Percentiles rank a stretch among this genome's conserved stretches.
Conservation (phyloP, 1,284 basidiomycete species). For the Golubevia pallescens region DNA sequence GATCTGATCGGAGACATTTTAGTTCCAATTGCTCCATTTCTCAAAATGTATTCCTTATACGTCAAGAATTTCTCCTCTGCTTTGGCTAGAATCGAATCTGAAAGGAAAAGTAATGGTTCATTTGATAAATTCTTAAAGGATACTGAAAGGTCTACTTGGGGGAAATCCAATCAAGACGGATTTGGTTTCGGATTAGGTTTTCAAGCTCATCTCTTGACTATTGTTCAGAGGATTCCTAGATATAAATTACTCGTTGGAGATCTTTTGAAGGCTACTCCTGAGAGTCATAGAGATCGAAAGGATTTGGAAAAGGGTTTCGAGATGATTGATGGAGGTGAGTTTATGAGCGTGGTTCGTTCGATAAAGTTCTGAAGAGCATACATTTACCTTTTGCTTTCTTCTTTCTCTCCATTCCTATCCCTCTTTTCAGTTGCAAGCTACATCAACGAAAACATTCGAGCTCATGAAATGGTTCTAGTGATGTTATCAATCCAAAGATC, state of each 20-base stretch:
- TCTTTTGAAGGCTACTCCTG: constrained; percentile 46
- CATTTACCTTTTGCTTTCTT: no score
- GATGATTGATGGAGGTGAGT: constrained; percentile 37
- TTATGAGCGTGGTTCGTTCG: neutral
- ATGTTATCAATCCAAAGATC: constrained; percentile 55
- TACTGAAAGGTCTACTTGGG: constrained; percentile 33
- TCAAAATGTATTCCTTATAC: constrained; percentile 62
- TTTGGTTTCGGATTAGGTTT: constrained; percentile 53
- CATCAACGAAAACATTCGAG: constrained; percentile 59
- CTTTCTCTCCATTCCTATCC: neutral
- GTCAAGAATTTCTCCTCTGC: constrained; percentile 61
- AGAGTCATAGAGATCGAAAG: constrained; percentile 35
- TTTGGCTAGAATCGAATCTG: constrained; percentile 49
- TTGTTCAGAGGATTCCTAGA: constrained; percentile 61
- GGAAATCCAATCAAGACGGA: constrained; percentile 12
- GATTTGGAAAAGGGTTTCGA: constrained; percentile 31
- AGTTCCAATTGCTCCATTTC: constrained; percentile 55
- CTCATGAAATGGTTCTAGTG: constrained; percentile 57
- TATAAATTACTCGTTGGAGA: constrained; percentile 56
- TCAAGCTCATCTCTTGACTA: constrained; percentile 55
- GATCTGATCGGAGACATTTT: constrained; percentile 56
- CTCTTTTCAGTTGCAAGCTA: constrained; percentile 29
- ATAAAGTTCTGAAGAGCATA: neutral
- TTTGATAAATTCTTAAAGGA: constrained; percentile 49
- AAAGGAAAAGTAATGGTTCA: constrained; percentile 42